These are phyloP conservation scores for Polychytrium aggregatum DNA, from an alignment of 192 early-diverging fungal genomes.

Conservation along the genomic window DNA sequence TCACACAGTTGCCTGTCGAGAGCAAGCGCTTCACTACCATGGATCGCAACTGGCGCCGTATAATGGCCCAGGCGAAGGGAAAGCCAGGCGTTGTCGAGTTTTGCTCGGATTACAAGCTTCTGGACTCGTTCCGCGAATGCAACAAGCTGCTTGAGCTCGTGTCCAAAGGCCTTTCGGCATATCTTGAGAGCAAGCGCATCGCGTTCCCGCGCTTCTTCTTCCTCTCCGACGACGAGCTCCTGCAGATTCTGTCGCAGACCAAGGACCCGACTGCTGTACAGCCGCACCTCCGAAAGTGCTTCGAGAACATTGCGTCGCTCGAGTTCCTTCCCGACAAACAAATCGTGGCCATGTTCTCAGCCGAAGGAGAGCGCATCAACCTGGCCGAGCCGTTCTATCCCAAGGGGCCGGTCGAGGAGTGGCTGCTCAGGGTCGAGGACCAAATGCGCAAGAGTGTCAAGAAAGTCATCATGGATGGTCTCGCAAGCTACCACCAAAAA, in stretches of 20 bases:
- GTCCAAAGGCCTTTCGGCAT: constrained; percentile 45
- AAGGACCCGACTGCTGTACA: constrained; percentile 54
- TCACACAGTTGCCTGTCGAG: constrained; percentile 44
- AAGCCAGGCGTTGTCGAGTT: constrained; percentile 45
- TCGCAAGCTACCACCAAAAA: constrained; percentile 25
- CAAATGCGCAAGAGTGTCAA: constrained; percentile 45
- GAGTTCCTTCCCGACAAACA: constrained; percentile 36
- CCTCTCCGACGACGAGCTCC: constrained; percentile 47
- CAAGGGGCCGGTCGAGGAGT: constrained; percentile 47
- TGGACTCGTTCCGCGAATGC: constrained; percentile 48
- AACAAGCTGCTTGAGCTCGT: constrained; percentile 52
- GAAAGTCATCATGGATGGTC: constrained; percentile 42
- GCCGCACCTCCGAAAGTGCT: constrained; percentile 49
- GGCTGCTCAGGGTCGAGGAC: constrained; percentile 42
- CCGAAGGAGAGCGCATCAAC: constrained; percentile 43
- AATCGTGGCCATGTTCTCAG: constrained; percentile 45
- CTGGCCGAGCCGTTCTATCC: constrained; percentile 46
- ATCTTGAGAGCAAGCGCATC: constrained; percentile 47
- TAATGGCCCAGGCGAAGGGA: constrained; percentile 37
- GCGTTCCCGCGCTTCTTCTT: constrained; percentile 54
- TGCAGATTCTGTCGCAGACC: constrained; percentile 51
- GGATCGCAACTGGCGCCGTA: constrained; percentile 47
- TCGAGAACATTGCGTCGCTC: constrained; percentile 45
- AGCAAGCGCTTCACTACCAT: constrained; percentile 50
- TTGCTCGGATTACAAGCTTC: constrained; percentile 41